These are phyloP conservation scores for Haberlea rhodopensis DNA, from an alignment of 257 asterid species.

Conservation along the genomic window DNA sequence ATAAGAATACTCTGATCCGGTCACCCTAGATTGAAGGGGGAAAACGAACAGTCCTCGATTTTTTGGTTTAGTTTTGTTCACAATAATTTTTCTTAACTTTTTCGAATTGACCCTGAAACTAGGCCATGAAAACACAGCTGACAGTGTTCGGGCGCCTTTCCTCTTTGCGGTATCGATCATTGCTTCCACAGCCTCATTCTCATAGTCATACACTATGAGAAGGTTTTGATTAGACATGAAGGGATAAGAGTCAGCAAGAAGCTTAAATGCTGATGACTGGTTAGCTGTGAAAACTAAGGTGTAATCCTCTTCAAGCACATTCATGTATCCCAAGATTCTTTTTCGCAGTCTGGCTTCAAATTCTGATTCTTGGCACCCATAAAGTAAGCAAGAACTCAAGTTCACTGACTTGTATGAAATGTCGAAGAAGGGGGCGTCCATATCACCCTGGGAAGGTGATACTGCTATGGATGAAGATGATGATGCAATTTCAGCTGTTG, in stretches of 20 bases:
- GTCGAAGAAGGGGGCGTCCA: slow-evolving; percentile 42
- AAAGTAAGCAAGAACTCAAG: slow-evolving; percentile 40
- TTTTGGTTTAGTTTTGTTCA: slow-evolving; percentile 31
- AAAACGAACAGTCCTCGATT: slow-evolving; percentile 61
- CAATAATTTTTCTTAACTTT: slow-evolving; percentile 46
- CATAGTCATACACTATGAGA: slow-evolving; percentile 58
- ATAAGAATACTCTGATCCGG: slow-evolving; percentile 64
- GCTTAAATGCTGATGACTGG: slow-evolving; percentile 64
- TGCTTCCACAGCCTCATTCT: slow-evolving; percentile 53
- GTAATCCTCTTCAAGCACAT: slow-evolving; percentile 62
- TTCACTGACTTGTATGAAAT: slow-evolving; percentile 43
- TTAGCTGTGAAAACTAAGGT: slow-evolving; percentile 67
- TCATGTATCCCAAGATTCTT: slow-evolving; percentile 65
- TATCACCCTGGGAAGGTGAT: slow-evolving; percentile 11
- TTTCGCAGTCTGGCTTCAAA: slow-evolving; percentile 40
- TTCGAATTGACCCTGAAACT: slow-evolving; percentile 47
- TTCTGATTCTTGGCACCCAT: slow-evolving; percentile 40
- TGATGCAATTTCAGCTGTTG: slow-evolving; percentile 31
- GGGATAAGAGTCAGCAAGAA: slow-evolving; percentile 64
- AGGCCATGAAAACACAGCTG: slow-evolving; percentile 79
- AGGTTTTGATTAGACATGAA: slow-evolving; percentile 46
- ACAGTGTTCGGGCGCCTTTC: slow-evolving; percentile 40
- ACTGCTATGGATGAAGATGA: slow-evolving; percentile 28
- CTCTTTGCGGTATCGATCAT: slow-evolving; percentile 42
- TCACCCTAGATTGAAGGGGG: slow-evolving; percentile 70